A percentile compares a stretch with the other conserved stretches of the same genome.
Conservation (phyloP, 768 basidiomycete genomes). For the Rhizopogon vesiculosus region DNA sequence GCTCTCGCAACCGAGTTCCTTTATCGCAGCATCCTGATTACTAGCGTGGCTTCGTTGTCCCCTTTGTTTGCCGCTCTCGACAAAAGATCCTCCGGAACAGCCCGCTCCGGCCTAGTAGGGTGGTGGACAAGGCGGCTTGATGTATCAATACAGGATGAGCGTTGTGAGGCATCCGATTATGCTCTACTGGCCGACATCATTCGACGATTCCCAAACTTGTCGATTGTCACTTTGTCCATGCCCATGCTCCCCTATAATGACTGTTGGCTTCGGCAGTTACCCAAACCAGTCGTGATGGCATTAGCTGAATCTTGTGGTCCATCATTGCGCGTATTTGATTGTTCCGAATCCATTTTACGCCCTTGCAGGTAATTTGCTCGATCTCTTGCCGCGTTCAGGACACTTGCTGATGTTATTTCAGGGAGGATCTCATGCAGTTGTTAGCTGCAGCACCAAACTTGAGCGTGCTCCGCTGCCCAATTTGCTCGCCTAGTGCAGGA, state of each 20-base stretch:
- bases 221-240: constrained; percentile 20
- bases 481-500: constrained; percentile 20
- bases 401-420: constrained; percentile 3
- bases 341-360: constrained; percentile 24
- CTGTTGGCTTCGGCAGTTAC: constrained; percentile 23
- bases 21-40: constrained; percentile 18
- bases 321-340: constrained; percentile 23
- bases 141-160: constrained; percentile 20
- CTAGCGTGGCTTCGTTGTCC: constrained; percentile 12
- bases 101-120: constrained; percentile 9
- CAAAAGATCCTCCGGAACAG: constrained; percentile 1
- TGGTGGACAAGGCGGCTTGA: constrained; percentile 25
- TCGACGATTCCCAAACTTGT: constrained; percentile 21
- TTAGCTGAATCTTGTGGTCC: constrained; percentile 21
- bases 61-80: constrained; percentile 12
- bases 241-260: constrained; percentile 19
- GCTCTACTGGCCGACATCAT: constrained; percentile 17
- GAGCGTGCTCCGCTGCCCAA: constrained; percentile 21
- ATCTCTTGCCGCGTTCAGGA: neutral
- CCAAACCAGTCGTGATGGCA: constrained; percentile 13
- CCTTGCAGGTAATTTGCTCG: constrained; percentile 20
- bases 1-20: constrained; percentile 16
- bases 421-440: constrained; percentile 24
- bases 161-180: constrained; percentile 19
- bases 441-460: constrained; percentile 22